Base-by-base conservation (phyloP, 2,329 filamentous ascomycete species). In the Aspergillus costaricaensis region DNA sequence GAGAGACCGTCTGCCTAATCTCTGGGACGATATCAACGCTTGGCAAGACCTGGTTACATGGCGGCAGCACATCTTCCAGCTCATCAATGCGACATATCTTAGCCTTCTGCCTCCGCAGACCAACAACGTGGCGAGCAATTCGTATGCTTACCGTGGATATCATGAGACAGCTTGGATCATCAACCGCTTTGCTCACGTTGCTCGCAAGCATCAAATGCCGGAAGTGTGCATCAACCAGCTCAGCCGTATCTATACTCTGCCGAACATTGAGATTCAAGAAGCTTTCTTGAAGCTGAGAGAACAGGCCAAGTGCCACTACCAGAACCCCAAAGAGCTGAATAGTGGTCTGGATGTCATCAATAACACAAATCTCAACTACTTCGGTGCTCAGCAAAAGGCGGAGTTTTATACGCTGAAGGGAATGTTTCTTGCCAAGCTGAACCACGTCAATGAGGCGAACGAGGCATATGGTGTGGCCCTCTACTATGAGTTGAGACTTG, bases 131-230 rank as follows among this genome's bases (percentile, higher is more conserved):
- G 91, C 91, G 58, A 92, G 92, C 59, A 94, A 94, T 51, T 97
- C 93, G 0, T 98, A 95, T 75, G 95, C 95, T 0, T 99, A 99
- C 74, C 88, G 95, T 48, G 95, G 95, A 25, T 99, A 96, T 73
- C 95, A 99, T 71, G 95, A 99, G 79, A 99, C 95, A 12, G 95
- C 95, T 2, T 99, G 95, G 95, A 99, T 99, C 68, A 99, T 99
- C 78, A 99, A 99, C 76, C 86, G 95, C 17, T 99, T 99, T 72
- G 96, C 95, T 1, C 95, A 99, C 73, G 95, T 99, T 44, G 95
- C 95, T 51, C 88, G 95, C 59, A 99, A 99, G 81, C 95, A 99
- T 76, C 94, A 91, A 68, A 87, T 99, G 68, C 91, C 93, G 0
- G 95, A 99, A 65, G 95, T 99, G 30, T 99, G 96, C 80, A 97